Conservation (phyloP, 345 rosid genomes). For the Leavenworthia alabamica region DNA sequence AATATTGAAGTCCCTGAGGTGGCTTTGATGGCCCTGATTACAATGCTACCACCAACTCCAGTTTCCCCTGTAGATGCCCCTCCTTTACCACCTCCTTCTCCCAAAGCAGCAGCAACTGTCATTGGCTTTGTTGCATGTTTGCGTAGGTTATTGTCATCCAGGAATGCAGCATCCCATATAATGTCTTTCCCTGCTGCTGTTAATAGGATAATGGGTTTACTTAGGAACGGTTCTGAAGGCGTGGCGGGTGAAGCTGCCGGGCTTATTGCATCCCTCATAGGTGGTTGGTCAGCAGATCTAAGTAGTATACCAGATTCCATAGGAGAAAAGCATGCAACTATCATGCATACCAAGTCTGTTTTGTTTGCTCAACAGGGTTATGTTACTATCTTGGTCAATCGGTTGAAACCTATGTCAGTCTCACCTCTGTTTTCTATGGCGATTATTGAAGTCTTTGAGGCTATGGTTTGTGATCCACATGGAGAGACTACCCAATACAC, state of each 20-base stretch:
- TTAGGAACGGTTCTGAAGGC: constrained; percentile 96
- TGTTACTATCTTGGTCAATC: constrained; percentile 69
- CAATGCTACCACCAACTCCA: constrained; percentile 93
- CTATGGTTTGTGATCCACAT: constrained; percentile 98
- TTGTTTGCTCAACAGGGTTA: constrained; percentile 72
- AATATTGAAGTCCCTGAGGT: constrained; percentile 92
- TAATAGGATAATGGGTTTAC: constrained; percentile 97
- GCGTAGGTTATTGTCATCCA: constrained; percentile 84
- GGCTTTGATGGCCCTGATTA: constrained; percentile 93
- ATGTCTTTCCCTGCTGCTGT: constrained; percentile 99
- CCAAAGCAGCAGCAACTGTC: constrained; percentile 98
- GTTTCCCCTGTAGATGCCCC: constrained; percentile 91
- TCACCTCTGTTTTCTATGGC: constrained; percentile 95
- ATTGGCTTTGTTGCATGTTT: constrained; percentile 95
- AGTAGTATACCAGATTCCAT: constrained; percentile 54
- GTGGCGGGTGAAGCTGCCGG: constrained; percentile 92
- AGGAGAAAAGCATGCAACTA: constrained; percentile 92
- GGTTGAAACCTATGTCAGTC: constrained; percentile 92
- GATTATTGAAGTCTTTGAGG: constrained; percentile 94
- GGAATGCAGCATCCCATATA: constrained; percentile 92
- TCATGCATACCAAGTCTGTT: constrained; percentile 94
- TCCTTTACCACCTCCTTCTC: constrained; percentile 98
- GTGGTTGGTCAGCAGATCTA: constrained; percentile 72
- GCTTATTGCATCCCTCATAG: constrained; percentile 80
- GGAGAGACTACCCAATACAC: constrained; percentile 94